Conservation (phyloP, 2,329 filamentous ascomycete species). For the Colletotrichum musae region DNA sequence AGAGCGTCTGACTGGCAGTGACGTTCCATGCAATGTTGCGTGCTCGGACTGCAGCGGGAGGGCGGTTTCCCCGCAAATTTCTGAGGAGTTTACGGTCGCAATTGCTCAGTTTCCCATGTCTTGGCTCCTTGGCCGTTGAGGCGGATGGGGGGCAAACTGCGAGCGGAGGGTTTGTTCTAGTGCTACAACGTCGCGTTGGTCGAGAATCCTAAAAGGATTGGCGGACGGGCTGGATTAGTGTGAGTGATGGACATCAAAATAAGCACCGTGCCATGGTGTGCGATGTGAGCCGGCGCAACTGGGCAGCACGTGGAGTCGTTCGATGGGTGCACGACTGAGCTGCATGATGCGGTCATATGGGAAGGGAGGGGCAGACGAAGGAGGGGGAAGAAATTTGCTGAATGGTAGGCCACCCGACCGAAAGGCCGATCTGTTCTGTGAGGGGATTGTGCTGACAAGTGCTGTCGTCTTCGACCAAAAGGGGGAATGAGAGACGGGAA, state of each 20-base stretch:
- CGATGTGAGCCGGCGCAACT: conserved; percentile 3
- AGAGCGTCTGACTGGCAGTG: neutral
- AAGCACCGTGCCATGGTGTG: conserved; percentile 20
- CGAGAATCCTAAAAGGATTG: conserved; percentile 4
- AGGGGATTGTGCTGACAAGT: conserved; percentile 19
- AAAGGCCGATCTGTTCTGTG: conserved; percentile 15
- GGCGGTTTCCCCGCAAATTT: conserved; percentile 24
- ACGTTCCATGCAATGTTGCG: conserved; percentile 37
- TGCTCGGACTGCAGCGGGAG: conserved; percentile 9
- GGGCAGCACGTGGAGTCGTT: conserved; percentile 32
- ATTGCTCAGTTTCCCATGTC: conserved; percentile 32
- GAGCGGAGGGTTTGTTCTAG: conserved; percentile 9
- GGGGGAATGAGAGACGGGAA: conserved; percentile 20
- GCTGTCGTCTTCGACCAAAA: neutral
- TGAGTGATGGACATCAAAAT: conserved; percentile 34
- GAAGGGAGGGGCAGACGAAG: neutral
- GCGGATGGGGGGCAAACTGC: neutral
- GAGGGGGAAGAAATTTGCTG: conserved; percentile 7
- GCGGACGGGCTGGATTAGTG: conserved; percentile 7
- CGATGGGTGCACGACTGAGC: conserved; percentile 18
- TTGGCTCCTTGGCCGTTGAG: conserved; percentile 25
- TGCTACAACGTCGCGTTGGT: conserved; percentile 25
- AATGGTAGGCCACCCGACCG: conserved; percentile 29
- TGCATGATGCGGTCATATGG: conserved; percentile 41
- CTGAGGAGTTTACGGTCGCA: conserved; percentile 6